Conservation (phyloP, 2,329 filamentous ascomycete genomes). For the Thielaviopsis punctulata region DNA sequence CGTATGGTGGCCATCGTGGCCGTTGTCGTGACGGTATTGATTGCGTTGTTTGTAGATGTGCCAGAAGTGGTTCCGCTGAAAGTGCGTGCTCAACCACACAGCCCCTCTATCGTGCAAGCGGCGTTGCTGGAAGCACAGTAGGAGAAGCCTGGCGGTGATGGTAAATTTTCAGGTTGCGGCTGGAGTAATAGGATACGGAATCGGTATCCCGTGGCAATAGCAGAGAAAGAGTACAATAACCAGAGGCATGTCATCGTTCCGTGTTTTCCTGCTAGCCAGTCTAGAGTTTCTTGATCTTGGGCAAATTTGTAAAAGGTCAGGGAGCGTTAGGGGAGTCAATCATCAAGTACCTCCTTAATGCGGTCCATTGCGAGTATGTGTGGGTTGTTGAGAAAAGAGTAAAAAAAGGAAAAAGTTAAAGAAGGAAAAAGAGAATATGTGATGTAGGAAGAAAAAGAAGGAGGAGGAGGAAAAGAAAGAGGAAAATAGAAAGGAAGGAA, state of each 20-base stretch:
- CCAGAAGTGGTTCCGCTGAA: neutral
- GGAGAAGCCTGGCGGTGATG: constrained; percentile 2
- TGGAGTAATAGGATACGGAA: constrained; percentile 12
- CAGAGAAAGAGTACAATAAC: neutral
- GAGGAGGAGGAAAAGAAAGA: neutral
- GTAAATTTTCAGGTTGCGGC: constrained; percentile 1
- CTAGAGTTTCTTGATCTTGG: neutral
- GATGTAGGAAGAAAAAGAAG: constrained; percentile 1
- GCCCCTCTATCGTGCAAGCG: neutral
- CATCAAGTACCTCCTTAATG: constrained; percentile 65
- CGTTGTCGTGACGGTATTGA: neutral
- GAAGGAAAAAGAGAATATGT: constrained; percentile 6
- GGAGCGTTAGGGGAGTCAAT: constrained; percentile 2
- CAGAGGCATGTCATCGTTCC: neutral
- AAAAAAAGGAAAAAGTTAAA: constrained; percentile 3
- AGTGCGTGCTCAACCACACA: neutral
- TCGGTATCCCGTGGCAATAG: neutral
- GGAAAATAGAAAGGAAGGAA: neutral
- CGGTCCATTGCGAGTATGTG: constrained; percentile 46
- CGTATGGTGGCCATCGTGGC: neutral
- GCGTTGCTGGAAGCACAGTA: neutral
- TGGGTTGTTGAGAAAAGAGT: constrained; percentile 6
- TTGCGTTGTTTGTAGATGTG: neutral
- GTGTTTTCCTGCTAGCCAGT: neutral
- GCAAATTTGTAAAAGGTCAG: neutral